Base-by-base conservation (phyloP, 139 green algal species). In the Chlamydomonas sphaeroides region DNA sequence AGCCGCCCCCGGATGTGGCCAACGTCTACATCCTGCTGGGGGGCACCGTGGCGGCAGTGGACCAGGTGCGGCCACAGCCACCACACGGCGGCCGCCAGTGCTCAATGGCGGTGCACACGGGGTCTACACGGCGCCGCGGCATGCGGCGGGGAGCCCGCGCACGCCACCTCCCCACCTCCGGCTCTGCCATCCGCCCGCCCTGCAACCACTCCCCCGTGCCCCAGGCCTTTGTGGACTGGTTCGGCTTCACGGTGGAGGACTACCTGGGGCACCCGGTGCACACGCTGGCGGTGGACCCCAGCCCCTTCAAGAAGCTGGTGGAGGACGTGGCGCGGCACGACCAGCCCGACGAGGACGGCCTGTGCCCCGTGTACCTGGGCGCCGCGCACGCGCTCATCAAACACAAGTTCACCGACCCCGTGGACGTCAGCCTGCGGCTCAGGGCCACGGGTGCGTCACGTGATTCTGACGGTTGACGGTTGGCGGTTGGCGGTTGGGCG, bases 331-430 rank as follows among this genome's bases (percentile, higher is more conserved):
- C 74, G 3, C 51, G 36, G 1, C 66, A 65, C 59, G 84, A 41
- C 35, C 41, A 85, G 63, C 79, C 74, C 32, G 74, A 8, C 14
- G 66, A 87, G 35, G 81, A 65, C 1, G 80, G 66, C 3, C 35
- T 85, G 14, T 39, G 48, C 14, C 66, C 61, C 1, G 62, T 75
- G 4, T 26, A 38, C 14, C 30, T 90, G 25, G 41, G 23, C 25
- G 38, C 63, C 14, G 32, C 79, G 61, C 41, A 74, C 72, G 80
- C 83, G 68, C 21, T 57, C 32, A 63, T 90, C 23, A 76, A 69
- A 21, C 86, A 90, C 86, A 87, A 90, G 41, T 90, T 84, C 65
- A 84, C 86, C 15, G 81, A 87, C 42, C 69, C 80, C 3, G 86
- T 90, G 62, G 76, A 87, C 56, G 75, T 90, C 63, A 86, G 42